Conservation (phyloP, 192 early-diverging fungal genomes). For the Linnemannia exigua region DNA sequence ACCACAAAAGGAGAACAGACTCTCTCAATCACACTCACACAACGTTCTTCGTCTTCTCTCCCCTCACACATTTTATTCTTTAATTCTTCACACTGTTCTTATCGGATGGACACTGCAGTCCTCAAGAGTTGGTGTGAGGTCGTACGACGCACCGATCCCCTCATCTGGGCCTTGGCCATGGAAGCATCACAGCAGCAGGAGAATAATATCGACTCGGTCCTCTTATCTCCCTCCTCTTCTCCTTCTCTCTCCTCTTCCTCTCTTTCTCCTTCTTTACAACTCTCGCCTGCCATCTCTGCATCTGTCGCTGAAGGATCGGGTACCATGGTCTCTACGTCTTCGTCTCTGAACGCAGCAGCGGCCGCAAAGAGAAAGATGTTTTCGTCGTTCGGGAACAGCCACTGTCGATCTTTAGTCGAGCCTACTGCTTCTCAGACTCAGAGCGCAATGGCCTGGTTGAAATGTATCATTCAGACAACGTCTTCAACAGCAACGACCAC, state of each 20-base stretch:
- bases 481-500: not conserved
- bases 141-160: slow-evolving; percentile 37
- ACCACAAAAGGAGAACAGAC: not conserved
- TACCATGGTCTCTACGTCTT: not conserved
- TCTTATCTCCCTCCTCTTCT: not conserved
- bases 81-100: too few species aligned
- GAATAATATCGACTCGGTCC: not conserved
- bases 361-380: not conserved
- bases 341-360: not conserved
- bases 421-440: slow-evolving; percentile 4
- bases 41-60: not conserved
- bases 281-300: not conserved
- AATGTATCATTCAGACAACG: slow-evolving; percentile 42
- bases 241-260: not conserved
- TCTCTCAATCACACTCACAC: not conserved
- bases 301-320: not conserved
- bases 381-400: not conserved
- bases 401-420: slow-evolving; percentile 34
- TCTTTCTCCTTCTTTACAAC: not conserved
- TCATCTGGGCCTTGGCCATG: slow-evolving; percentile 47
- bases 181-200: slow-evolving; percentile 2
- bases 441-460: slow-evolving; percentile 40
- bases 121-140: slow-evolving; percentile 53
- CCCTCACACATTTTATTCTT: not conserved
- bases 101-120: slow-evolving; percentile 35